Base-by-base conservation (phyloP, 2,329 filamentous ascomycete species). In the Aspergillus puulaauensis region DNA sequence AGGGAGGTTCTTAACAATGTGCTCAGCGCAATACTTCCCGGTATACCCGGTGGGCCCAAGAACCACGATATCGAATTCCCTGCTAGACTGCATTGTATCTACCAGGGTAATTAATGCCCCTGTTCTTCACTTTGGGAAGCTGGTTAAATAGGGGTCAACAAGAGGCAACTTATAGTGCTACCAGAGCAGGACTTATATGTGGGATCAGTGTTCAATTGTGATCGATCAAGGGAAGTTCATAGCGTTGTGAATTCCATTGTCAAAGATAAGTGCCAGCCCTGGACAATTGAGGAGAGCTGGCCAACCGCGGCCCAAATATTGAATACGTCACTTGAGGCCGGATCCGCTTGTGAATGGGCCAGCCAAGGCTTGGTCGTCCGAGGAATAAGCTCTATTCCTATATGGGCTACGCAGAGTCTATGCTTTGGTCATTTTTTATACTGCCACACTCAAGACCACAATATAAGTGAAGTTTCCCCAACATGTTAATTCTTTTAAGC, bases 11-110 rank as follows among this genome's bases (percentile, higher is more conserved):
- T 81, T 82, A 52, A 86, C 82, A 67, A 96, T 88, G 73, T 95
- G 86, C 72, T 96, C 87, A 27, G 88, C 87, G 2, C 86, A 86
- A 64, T 90, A 81, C 63, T 85, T 87, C 40, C 93, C 93, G 0
- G 93, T 97, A 75, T 96, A 96, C 27, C 93, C 93, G 71, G 83
- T 88, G 9, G 88, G 86, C 24, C 88, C 88, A 19, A 89, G 80
- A 35, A 90, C 77, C 44, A 90, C 77, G 49, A 89, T 73, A 65
- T 90, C 87, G 68, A 89, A 90, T 66, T 84, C 74, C 52, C 79
- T 79, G 56, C 69, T 66, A 54, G 75, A 68, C 47, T 76, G 65
- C 78, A 80, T 81, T 31, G 45, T 33, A 23, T 47, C 17, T 35
- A 48, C 40, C 40, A 35, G n/a, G 9, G 31, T 37, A n/a, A 37